These are phyloP conservation scores for Parascedosporium putredinis DNA, from an alignment of 2,329 filamentous ascomycete species.

Conservation along the genomic window DNA sequence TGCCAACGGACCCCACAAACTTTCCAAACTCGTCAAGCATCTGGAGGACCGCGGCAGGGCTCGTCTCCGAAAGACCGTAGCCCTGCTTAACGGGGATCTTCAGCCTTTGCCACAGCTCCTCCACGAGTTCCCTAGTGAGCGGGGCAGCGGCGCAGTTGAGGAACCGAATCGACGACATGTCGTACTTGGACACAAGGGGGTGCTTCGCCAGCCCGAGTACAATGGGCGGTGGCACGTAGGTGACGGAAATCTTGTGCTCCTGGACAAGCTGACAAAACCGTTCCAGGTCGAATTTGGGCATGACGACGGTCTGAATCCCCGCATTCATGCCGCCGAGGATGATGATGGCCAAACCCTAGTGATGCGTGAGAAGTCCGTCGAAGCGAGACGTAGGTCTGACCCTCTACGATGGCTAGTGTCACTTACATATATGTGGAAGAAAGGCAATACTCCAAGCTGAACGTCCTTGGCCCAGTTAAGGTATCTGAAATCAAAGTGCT, in stretches of 20 bases:
- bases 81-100: constrained; percentile 81
- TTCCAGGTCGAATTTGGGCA: constrained; percentile 68
- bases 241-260: constrained; percentile 62
- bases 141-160: constrained; percentile 84
- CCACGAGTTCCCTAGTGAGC: constrained; percentile 68
- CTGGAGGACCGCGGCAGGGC: constrained; percentile 67
- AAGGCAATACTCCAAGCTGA: constrained; percentile 70
- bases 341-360: constrained; percentile 22
- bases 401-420: not conserved
- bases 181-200: constrained; percentile 67
- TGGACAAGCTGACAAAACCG: constrained; percentile 70
- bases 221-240: constrained; percentile 77
- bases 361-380: no score
- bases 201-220: constrained; percentile 72
- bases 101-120: constrained; percentile 63
- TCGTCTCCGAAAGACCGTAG: constrained; percentile 83
- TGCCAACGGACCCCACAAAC: constrained; percentile 68
- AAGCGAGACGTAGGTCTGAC: not conserved
- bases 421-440: constrained; percentile 82
- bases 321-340: constrained; percentile 31
- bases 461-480: constrained; percentile 56
- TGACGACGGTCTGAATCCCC: constrained; percentile 62
- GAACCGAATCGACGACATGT: constrained; percentile 69
- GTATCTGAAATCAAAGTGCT: constrained; percentile 41
- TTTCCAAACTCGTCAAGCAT: constrained; percentile 65